Percentiles rank a stretch among this genome's conserved stretches.
Evolutionary conservation across 2,329 filamentous ascomycete genomes (phyloP).

Genomic region (Trichoderma lentiforme): DNA sequence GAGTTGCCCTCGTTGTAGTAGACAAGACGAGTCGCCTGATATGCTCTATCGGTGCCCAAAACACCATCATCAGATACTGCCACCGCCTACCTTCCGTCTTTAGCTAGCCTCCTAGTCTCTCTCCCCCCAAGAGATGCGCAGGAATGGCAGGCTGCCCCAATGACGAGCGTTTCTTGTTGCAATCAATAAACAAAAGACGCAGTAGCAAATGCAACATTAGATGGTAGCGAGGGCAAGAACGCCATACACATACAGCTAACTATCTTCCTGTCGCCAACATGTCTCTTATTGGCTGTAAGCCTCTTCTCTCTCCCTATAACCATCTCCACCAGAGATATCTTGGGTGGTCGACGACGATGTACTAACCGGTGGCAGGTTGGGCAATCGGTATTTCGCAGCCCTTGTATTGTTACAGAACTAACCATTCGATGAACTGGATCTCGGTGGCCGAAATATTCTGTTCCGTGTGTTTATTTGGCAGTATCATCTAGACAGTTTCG

Average conservation of each 20-base stretch:
- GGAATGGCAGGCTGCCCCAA: neutral
- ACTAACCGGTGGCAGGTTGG: neutral
- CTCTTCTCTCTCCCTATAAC: slow-evolving; percentile 1
- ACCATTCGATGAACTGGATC: neutral
- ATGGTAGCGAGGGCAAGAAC: neutral
- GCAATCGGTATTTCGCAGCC: neutral
- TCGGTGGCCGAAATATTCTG: neutral
- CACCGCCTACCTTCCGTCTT: slow-evolving; percentile 1
- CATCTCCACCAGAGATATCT: slow-evolving; percentile 3
- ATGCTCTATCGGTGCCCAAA: neutral
- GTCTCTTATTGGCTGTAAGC: neutral
- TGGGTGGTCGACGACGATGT: neutral
- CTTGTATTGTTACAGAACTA: slow-evolving; percentile 9
- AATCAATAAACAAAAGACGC: neutral
- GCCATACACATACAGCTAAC: neutral
- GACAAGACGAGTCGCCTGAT: neutral
- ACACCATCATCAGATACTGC: neutral
- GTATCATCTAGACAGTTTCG: neutral
- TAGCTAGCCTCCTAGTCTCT: neutral
- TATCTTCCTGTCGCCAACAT: neutral
- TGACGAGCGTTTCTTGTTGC: neutral
- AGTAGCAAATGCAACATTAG: neutral
- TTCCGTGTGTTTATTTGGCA: neutral
- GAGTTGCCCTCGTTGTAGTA: no score
- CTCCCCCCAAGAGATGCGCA: neutral